Percentiles rank a stretch among this genome's conserved stretches.
phyloP scores from a whole-genome alignment of 331 rosid genomes.

The Dryas integrifolia region DNA sequence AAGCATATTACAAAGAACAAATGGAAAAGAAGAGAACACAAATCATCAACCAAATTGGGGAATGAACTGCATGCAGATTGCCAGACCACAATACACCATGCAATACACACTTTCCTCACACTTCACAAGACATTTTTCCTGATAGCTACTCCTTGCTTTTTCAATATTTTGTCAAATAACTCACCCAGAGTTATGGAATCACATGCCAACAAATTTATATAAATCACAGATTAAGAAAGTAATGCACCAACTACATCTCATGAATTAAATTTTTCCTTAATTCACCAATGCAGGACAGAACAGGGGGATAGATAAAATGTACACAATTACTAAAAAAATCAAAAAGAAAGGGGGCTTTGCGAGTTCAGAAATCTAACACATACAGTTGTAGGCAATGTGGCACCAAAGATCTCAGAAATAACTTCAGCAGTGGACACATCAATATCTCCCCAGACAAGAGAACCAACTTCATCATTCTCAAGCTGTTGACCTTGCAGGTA shows the following conservation, averaged over 20 bases:
- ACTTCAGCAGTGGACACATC: constrained; percentile 61
- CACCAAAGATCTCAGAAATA: constrained; percentile 60
- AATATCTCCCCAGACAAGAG: constrained; percentile 71
- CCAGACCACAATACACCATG: constrained; percentile 6
- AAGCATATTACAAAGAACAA: background rate
- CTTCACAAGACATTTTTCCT: background rate
- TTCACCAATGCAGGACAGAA: background rate
- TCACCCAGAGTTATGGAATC: background rate
- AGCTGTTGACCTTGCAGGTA: constrained; percentile 89
- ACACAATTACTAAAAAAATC: background rate
- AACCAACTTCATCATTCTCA: constrained; percentile 64
- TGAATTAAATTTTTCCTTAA: background rate
- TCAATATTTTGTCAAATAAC: constrained; percentile 4
- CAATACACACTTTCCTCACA: background rate
- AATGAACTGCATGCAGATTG: background rate
- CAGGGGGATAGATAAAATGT: background rate
- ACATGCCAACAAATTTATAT: background rate
- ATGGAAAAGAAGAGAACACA: background rate
- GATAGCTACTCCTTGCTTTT: background rate
- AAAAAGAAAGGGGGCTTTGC: background rate
- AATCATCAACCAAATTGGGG: background rate
- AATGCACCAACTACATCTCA: background rate
- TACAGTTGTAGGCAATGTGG: constrained; percentile 80
- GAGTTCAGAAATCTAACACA: constrained; percentile 30
- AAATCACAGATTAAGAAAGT: background rate